These are phyloP conservation scores for Dictyostelium citrinum DNA, from an alignment of 78 protist species.

Conservation along the genomic window DNA sequence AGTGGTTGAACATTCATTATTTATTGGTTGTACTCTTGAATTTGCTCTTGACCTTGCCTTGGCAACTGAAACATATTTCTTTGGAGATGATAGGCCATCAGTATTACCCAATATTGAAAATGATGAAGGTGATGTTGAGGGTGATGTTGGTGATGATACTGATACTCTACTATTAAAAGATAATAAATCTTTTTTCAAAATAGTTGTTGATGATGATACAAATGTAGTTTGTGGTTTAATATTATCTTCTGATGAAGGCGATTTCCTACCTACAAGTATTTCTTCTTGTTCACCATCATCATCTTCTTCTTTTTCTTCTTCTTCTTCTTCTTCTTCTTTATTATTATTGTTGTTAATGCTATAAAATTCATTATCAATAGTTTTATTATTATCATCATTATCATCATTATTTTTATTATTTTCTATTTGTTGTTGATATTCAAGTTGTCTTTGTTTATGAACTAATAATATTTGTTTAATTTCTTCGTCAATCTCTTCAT, in stretches of 20 bases:
- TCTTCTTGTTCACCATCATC: neutral
- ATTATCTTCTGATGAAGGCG: neutral
- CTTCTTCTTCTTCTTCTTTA: neutral
- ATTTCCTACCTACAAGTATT: neutral
- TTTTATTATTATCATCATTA: neutral
- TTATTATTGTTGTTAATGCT: too few species aligned
- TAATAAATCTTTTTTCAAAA: neutral
- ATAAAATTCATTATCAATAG: neutral
- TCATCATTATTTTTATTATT: neutral
- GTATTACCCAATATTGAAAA: neutral
- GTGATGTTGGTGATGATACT: slow-evolving; percentile 16
- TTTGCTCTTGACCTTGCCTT: neutral
- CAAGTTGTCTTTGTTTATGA: neutral
- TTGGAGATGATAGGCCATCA: neutral
- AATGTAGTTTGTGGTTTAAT: neutral
- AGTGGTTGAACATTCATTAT: neutral
- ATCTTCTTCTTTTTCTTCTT: neutral
- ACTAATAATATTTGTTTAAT: neutral
- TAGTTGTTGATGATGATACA: slow-evolving; percentile 10
- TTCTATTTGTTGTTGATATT: neutral
- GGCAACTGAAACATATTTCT: slow-evolving; percentile 34
- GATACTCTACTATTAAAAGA: neutral
- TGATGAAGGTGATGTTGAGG: slow-evolving; percentile 21
- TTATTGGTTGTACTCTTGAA: neutral
- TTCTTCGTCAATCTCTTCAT: neutral